Conservation (phyloP, 192 early-diverging fungal species). For the Linnemannia hyalina region DNA sequence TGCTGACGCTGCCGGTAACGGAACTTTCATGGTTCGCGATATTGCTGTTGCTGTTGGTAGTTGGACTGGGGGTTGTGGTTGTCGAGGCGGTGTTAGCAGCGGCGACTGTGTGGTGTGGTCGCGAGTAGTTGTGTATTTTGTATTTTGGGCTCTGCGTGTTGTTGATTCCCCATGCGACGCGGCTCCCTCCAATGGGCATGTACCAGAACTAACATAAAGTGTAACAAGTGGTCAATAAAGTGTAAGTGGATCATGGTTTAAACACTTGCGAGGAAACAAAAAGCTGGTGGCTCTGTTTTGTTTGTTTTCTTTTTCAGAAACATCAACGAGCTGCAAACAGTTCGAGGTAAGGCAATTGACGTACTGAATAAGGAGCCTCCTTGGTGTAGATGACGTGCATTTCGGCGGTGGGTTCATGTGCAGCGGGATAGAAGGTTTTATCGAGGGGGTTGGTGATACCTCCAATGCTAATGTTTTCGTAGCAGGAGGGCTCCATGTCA, state of each 20-base stretch:
- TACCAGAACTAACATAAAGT: conserved; percentile 40
- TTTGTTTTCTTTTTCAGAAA: not conserved
- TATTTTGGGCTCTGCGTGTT: conserved; percentile 11
- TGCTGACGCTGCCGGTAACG: not conserved
- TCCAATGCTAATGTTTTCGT: conserved; percentile 4
- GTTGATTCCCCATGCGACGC: conserved; percentile 34
- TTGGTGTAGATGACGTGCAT: conserved; percentile 33
- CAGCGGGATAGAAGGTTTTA: conserved; percentile 15
- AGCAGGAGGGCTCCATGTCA: conserved; percentile 31
- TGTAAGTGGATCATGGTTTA: not conserved
- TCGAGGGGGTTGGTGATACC: conserved; percentile 31
- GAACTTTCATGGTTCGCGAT: not conserved
- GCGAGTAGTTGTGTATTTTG: conserved; percentile 24
- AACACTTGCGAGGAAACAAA: no score
- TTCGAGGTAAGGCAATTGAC: not conserved
- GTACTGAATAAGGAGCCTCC: conserved; percentile 29
- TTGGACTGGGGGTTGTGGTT: not conserved
- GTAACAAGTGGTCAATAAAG: not conserved
- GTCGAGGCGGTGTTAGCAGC: not conserved
- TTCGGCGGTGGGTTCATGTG: conserved; percentile 6
- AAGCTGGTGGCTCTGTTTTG: not conserved
- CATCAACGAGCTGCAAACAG: not conserved
- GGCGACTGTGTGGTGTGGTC: not conserved
- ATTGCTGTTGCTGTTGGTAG: not conserved
- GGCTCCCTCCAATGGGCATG: conserved; percentile 20